phyloP scores from a whole-genome alignment of 2,329 filamentous ascomycete genomes.

The Talaromyces amestolkiae region DNA sequence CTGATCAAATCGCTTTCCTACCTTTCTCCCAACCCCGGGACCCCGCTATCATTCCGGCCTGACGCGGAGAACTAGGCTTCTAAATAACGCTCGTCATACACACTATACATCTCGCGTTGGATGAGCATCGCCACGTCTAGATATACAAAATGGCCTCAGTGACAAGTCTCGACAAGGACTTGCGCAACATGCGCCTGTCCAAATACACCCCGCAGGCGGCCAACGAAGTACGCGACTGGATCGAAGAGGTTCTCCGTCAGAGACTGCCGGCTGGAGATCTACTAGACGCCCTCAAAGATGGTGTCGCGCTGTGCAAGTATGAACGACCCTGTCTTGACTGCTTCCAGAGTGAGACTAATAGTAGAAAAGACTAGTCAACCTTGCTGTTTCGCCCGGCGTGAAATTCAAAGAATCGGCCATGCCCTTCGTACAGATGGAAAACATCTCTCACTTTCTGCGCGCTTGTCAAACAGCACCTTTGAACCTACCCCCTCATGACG shows the following conservation, averaged over 20 bases:
- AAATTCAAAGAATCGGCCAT: constrained; percentile 89
- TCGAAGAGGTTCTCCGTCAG: constrained; percentile 76
- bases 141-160: constrained; percentile 78
- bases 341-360: constrained; percentile 10
- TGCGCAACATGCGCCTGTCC: constrained; percentile 87
- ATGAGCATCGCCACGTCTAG: not conserved
- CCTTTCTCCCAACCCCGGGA: not conserved
- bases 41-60: constrained; percentile 19
- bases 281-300: constrained; percentile 83
- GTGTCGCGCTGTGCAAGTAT: constrained; percentile 87
- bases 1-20: not conserved
- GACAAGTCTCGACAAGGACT: constrained; percentile 87
- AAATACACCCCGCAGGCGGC: constrained; percentile 90
- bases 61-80: constrained; percentile 17
- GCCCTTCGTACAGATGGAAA: constrained; percentile 99
- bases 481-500: constrained; percentile 86
- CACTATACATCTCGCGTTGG: not conserved
- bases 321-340: not conserved
- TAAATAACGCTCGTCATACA: not conserved
- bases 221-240: constrained; percentile 80
- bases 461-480: constrained; percentile 83
- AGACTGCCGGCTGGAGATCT: constrained; percentile 71
- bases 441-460: constrained; percentile 91
- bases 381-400: constrained; percentile 72
- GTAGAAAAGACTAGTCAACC: constrained; percentile 70